These are phyloP conservation scores for Syzygium syzygioides DNA, from an alignment of 441 rosid species.

Conservation along the genomic window DNA sequence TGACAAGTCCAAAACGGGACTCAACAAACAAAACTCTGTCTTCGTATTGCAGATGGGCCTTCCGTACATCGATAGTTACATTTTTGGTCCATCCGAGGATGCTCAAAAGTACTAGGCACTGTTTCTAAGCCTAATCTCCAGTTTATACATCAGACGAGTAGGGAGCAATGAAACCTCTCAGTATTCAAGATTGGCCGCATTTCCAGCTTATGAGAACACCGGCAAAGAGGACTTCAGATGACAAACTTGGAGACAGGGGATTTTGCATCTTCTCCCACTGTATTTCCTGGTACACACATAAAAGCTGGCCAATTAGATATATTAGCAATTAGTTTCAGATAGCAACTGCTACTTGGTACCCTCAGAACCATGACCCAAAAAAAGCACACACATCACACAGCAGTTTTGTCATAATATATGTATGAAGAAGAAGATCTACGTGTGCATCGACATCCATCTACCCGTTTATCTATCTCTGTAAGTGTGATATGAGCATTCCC, in stretches of 20 bases:
- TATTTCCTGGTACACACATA: constrained; percentile 23
- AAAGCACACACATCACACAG: background rate
- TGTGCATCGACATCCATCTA: background rate
- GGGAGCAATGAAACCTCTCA: background rate
- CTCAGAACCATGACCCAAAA: background rate
- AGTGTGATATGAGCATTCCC: background rate
- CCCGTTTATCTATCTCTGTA: background rate
- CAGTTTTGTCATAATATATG: background rate
- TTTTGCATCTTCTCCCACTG: constrained; percentile 13
- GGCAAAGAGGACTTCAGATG: constrained; percentile 9
- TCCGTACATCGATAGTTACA: background rate
- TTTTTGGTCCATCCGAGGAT: background rate
- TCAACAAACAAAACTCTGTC: background rate
- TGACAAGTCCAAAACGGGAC: background rate
- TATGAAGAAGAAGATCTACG: background rate
- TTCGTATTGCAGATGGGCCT: background rate
- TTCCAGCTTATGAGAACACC: background rate
- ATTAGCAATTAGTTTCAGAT: background rate
- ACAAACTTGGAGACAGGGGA: constrained; percentile 16
- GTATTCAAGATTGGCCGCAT: background rate
- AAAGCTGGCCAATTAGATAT: background rate
- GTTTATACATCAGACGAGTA: background rate
- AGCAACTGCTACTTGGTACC: background rate
- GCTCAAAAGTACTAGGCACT: background rate
- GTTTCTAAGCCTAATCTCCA: background rate